phyloP scores from a whole-genome alignment of 164 flowering plant genomes.

The Chimonanthus praecox region DNA sequence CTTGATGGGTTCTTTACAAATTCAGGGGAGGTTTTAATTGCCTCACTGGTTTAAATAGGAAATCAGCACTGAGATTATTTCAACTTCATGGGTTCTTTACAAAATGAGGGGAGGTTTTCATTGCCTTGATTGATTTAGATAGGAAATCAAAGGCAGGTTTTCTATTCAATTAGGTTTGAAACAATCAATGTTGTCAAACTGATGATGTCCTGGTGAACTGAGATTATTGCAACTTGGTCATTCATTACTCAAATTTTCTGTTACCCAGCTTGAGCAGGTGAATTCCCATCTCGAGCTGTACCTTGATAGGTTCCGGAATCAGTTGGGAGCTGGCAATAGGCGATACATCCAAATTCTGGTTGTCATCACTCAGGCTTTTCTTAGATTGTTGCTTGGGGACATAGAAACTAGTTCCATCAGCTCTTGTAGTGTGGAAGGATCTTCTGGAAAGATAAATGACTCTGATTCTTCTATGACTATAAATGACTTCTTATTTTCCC shows the following conservation, averaged over 20 bases:
- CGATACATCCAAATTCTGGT: conserved; percentile 87
- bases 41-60: too few relatives aligned
- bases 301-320: conserved; percentile 55
- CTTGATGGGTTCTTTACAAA: too few relatives aligned
- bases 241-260: not conserved
- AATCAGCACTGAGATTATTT: too few relatives aligned
- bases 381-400: conserved; percentile 28
- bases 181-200: not conserved
- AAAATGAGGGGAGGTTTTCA: not conserved
- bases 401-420: conserved; percentile 17
- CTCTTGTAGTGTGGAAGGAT: conserved; percentile 20
- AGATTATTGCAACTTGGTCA: not conserved
- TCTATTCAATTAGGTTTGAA: not conserved
- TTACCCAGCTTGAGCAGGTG: conserved; percentile 65
- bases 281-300: conserved; percentile 50
- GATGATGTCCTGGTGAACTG: not conserved
- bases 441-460: conserved; percentile 16
- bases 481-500: conserved; percentile 82
- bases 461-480: conserved; percentile 57
- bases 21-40: too few relatives aligned
- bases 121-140: not conserved
- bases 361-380: conserved; percentile 66
- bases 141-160: not conserved
- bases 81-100: not conserved
- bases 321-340: conserved; percentile 84